These are phyloP conservation scores for Irpex sp. DNA, from an alignment of 1,284 basidiomycete species.

Conservation along the genomic window DNA sequence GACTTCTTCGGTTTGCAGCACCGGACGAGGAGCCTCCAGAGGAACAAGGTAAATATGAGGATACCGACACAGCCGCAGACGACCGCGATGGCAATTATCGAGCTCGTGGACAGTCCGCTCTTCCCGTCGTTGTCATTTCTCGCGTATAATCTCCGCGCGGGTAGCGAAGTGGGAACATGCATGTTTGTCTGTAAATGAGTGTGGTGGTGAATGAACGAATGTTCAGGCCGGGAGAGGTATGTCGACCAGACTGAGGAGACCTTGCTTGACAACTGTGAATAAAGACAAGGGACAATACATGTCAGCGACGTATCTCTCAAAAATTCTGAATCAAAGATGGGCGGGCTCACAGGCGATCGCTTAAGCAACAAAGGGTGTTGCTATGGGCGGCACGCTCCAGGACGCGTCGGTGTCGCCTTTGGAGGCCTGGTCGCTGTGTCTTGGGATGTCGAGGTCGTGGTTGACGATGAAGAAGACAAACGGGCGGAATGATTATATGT, in stretches of 20 bases:
- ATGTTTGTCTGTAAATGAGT: neutral
- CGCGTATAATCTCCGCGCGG: neutral
- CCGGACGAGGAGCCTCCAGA: slow-evolving; percentile 34
- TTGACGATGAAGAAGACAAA: neutral
- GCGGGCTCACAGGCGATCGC: neutral
- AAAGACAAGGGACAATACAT: neutral
- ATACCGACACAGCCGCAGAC: slow-evolving; percentile 37
- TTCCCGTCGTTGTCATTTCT: slow-evolving; percentile 10
- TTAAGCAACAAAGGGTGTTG: neutral
- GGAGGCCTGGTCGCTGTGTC: neutral
- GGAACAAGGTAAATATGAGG: slow-evolving; percentile 32
- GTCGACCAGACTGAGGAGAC: neutral
- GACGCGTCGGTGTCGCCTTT: neutral
- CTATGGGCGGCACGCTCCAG: neutral
- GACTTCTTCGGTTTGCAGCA: slow-evolving; percentile 23
- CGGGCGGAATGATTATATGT: neutral
- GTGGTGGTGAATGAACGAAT: slow-evolving; percentile 2
- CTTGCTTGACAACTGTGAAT: neutral
- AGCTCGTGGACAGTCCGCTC: slow-evolving; percentile 28
- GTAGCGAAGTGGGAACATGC: neutral
- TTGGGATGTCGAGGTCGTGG: neutral
- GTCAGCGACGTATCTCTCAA: neutral
- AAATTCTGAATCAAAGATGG: neutral
- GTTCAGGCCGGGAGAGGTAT: neutral
- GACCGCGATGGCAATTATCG: slow-evolving; percentile 40